phyloP scores from a whole-genome alignment of 768 basidiomycete genomes.

The Auriculariales sp. region DNA sequence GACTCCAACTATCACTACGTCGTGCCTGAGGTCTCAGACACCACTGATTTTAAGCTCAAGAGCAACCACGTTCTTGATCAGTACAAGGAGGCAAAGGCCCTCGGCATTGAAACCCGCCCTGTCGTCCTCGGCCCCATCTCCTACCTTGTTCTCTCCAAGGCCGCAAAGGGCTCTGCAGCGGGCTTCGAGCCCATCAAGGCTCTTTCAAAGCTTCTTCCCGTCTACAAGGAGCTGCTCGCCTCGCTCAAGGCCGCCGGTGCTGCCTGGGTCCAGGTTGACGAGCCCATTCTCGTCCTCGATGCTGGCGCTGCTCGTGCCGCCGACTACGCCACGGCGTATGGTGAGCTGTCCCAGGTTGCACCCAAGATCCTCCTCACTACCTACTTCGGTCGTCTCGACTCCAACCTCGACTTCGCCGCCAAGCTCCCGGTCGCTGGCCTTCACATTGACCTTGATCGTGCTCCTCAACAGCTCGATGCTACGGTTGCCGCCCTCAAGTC shows the following conservation, averaged over 20 bases:
- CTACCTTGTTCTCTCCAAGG: constrained; percentile 88
- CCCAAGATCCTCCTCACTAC: constrained; percentile 92
- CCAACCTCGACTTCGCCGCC: constrained; percentile 74
- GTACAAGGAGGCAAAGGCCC: constrained; percentile 85
- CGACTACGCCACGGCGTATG: constrained; percentile 69
- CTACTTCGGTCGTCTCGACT: constrained; percentile 93
- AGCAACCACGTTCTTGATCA: constrained; percentile 92
- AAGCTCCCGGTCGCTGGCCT: constrained; percentile 89
- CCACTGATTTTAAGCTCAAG: constrained; percentile 86
- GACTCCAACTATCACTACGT: constrained; percentile 99
- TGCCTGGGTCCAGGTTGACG: constrained; percentile 91
- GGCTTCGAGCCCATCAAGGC: constrained; percentile 86
- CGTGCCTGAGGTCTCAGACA: constrained; percentile 87
- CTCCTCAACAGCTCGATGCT: constrained; percentile 73
- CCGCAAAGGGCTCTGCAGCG: constrained; percentile 64
- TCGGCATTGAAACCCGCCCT: constrained; percentile 83
- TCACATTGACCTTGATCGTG: constrained; percentile 94
- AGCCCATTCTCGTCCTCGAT: constrained; percentile 92
- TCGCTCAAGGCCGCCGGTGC: constrained; percentile 90
- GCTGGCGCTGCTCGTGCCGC: constrained; percentile 59
- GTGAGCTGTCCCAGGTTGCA: constrained; percentile 63
- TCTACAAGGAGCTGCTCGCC: constrained; percentile 81
- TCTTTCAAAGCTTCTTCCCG: constrained; percentile 74
- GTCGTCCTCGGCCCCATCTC: constrained; percentile 92
- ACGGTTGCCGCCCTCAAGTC: constrained; percentile 73